Conservation (phyloP, 768 basidiomycete species). For the Serpula lacrymans region DNA sequence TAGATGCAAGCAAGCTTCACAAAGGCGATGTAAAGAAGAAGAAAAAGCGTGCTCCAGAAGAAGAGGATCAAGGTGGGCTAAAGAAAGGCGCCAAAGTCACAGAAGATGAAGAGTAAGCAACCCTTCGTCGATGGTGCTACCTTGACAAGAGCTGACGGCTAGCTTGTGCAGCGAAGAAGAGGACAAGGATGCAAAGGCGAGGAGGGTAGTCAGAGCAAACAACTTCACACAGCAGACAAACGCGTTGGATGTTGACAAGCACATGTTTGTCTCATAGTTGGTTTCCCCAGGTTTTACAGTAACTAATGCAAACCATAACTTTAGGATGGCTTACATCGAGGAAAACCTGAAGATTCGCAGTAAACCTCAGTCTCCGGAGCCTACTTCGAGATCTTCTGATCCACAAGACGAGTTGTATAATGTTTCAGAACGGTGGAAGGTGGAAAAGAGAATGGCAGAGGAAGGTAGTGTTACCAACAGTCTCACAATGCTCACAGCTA, state of each 20-base stretch:
- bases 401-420: constrained; percentile 78
- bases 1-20: constrained; percentile 80
- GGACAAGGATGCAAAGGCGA: constrained; percentile 66
- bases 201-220: constrained; percentile 74
- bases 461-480: constrained; percentile 94
- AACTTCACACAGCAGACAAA: constrained; percentile 99
- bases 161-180: constrained; percentile 47
- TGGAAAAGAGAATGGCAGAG: constrained; percentile 55
- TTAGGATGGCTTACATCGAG: constrained; percentile 97
- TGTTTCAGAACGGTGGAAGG: constrained; percentile 65
- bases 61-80: constrained; percentile 35
- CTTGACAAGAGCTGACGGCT: not conserved
- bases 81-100: constrained; percentile 40
- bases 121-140: not conserved
- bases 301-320: not conserved
- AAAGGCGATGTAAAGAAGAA: constrained; percentile 79
- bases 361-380: constrained; percentile 46
- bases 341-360: constrained; percentile 81
- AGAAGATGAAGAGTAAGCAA: constrained; percentile 59
- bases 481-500: constrained; percentile 93
- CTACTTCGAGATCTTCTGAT: constrained; percentile 47
- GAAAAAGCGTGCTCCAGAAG: constrained; percentile 50
- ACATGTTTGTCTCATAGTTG: constrained; percentile 64
- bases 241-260: constrained; percentile 93
- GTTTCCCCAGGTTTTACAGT: not conserved